Evolutionary conservation across 169 alveolate genomes (phyloP).

Genomic region (Babesia gibsoni): DNA sequence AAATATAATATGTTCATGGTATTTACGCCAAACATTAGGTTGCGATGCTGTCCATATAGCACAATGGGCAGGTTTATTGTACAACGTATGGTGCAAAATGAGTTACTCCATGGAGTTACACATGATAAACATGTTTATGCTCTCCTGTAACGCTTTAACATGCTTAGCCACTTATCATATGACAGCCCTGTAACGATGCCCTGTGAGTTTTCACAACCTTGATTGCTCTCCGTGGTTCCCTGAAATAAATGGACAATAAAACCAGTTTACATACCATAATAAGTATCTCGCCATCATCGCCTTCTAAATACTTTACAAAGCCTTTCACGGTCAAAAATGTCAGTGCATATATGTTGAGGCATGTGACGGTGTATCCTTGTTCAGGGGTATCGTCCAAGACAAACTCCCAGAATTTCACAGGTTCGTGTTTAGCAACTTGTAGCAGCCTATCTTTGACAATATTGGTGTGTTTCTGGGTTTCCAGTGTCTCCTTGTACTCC

Average conservation of each 20-base stretch:
- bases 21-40: too few relatives aligned
- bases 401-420: constrained; percentile 65
- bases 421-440: constrained; percentile 1
- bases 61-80: too few relatives aligned
- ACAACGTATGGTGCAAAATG: too few relatives aligned
- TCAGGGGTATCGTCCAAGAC: constrained; percentile 67
- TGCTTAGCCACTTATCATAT: constrained; percentile 48
- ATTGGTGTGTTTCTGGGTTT: constrained; percentile 35
- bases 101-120: too few relatives aligned
- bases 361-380: constrained; percentile 72
- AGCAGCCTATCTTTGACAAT: not conserved
- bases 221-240: constrained; percentile 10
- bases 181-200: constrained; percentile 54
- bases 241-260: not conserved
- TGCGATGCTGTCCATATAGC: too few relatives aligned
- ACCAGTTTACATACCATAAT: constrained; percentile 13
- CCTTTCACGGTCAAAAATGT: constrained; percentile 71
- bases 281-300: constrained; percentile 14
- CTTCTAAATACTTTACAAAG: constrained; percentile 47
- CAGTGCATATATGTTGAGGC: constrained; percentile 64
- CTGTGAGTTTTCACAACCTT: constrained; percentile 33
- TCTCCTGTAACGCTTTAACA: constrained; percentile 1
- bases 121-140: too few relatives aligned
- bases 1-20: too few relatives aligned
- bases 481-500: constrained; percentile 43